A percentile compares a stretch with the other conserved stretches of the same genome.
phyloP scores from a whole-genome alignment of 441 rosid species.

The Populus hybrid region DNA sequence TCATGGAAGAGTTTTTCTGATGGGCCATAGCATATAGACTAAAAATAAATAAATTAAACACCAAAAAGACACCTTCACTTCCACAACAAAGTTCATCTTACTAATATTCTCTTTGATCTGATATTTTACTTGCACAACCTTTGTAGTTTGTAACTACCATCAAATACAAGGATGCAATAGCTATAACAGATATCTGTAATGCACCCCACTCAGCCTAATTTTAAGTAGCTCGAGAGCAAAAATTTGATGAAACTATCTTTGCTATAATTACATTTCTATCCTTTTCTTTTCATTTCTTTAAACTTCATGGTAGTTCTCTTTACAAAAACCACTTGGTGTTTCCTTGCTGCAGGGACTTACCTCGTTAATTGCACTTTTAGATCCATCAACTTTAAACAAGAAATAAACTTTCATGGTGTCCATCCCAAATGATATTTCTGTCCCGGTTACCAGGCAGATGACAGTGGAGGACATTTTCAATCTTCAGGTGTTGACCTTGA shows the following conservation, averaged over 20 bases:
- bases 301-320: not conserved
- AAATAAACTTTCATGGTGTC: not conserved
- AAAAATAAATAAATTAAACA: not conserved
- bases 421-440: not conserved
- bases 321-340: not conserved
- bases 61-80: not conserved
- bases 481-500: not conserved
- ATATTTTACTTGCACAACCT: not conserved
- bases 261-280: too few relatives aligned
- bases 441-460: not conserved
- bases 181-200: not conserved
- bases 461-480: not conserved
- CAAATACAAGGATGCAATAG: not conserved
- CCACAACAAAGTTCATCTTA: not conserved
- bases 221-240: too few relatives aligned
- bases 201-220: not conserved
- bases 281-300: not conserved
- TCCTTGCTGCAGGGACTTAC: not conserved
- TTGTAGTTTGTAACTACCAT: not conserved
- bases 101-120: not conserved
- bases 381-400: not conserved
- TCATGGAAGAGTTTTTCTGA: too few relatives aligned
- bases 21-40: not conserved
- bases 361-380: not conserved
- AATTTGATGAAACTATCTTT: too few relatives aligned